Evolutionary conservation across 208 protist species (phyloP).

Genomic region (Angomonas ambiguus): DNA sequence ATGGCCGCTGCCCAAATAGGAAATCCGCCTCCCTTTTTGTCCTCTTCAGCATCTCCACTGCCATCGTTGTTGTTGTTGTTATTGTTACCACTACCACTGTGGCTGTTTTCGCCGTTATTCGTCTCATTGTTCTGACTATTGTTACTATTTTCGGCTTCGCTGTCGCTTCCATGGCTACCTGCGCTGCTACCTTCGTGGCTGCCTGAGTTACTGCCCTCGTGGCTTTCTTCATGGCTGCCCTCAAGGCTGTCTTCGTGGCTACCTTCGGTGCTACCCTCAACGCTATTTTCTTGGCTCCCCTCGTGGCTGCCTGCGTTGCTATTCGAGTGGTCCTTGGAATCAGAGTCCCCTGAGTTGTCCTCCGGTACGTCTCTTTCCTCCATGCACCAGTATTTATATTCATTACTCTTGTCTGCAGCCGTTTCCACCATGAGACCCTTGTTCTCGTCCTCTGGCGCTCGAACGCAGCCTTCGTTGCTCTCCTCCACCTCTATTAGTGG

Average conservation of each 20-base stretch:
- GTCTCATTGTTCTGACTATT: neutral
- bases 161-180: neutral
- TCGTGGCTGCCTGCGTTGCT: neutral
- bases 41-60: neutral
- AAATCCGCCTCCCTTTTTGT: neutral
- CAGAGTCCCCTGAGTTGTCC: neutral
- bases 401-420: neutral
- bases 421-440: neutral
- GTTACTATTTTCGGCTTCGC: neutral
- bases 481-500: neutral
- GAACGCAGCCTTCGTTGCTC: neutral
- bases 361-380: neutral
- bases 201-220: neutral
- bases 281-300: neutral
- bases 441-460: too few species aligned
- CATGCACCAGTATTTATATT: neutral
- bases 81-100: neutral
- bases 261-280: neutral
- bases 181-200: neutral
- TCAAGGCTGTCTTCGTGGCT: neutral
- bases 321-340: neutral
- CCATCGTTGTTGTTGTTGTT: neutral
- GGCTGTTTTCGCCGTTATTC: neutral
- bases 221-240: neutral
- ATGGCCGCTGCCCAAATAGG: too few species aligned